A percentile compares a stretch with the other conserved stretches of the same genome.
phyloP scores from a whole-genome alignment of 352 stramenopile species.

The Globisporangium iwayamae region DNA sequence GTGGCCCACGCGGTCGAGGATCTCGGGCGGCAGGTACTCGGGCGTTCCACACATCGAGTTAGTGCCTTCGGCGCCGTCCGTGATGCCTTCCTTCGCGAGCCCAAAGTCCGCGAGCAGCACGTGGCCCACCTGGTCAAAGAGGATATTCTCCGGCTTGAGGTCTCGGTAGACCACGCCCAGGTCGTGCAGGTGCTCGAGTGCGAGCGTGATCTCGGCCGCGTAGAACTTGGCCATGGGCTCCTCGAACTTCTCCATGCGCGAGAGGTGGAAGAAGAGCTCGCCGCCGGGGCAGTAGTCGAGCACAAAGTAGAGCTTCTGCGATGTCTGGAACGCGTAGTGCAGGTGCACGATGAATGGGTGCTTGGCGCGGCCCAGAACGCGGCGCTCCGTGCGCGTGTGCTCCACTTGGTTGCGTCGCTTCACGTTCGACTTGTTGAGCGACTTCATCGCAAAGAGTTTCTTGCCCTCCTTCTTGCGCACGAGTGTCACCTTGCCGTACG shows the following conservation, averaged over 20 bases:
- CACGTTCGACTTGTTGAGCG: conserved; percentile 89
- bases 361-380: conserved; percentile 84
- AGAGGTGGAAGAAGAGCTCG: conserved; percentile 90
- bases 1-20: conserved; percentile 86
- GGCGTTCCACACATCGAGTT: conserved; percentile 90
- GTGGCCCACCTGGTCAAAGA: conserved; percentile 78
- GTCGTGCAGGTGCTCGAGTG: conserved; percentile 86
- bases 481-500: conserved; percentile 90
- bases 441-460: conserved; percentile 84
- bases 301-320: conserved; percentile 90
- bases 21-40: conserved; percentile 92
- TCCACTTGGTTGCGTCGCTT: conserved; percentile 85
- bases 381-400: conserved; percentile 78
- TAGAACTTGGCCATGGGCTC: conserved; percentile 89
- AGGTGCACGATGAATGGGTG: conserved; percentile 91
- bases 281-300: conserved; percentile 90
- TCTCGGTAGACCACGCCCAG: conserved; percentile 88
- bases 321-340: conserved; percentile 90
- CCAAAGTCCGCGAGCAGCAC: conserved; percentile 84
- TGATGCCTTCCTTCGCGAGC: conserved; percentile 86
- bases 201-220: conserved; percentile 88
- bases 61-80: conserved; percentile 73
- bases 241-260: conserved; percentile 87
- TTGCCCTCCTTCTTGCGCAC: conserved; percentile 82
- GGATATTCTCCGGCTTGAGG: conserved; percentile 84